Evolutionary conservation across 148 eudicot species (phyloP), one percentile per base, ranked within the genome.

Genomic region (Pharnaceum exiguum): DNA sequence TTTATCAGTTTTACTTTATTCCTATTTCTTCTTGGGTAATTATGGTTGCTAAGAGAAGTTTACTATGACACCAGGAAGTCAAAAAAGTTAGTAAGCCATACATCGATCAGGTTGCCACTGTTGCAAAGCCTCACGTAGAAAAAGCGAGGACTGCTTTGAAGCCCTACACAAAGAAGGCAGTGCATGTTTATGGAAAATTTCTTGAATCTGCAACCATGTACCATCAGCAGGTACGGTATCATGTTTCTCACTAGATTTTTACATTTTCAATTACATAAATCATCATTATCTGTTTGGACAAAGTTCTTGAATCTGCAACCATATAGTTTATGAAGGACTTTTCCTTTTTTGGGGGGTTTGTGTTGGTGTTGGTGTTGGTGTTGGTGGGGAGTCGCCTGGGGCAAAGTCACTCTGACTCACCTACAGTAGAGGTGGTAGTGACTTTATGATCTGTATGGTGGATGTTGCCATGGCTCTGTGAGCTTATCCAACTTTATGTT

Each of bases 121-220:
- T 72, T 39, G 76, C 97, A 51, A 86, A 72, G 71, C 97, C 97
- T 75, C 95, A 90, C 75, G 83, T 86, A 40, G 97, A 81, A 49
- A 86, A 83, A 75, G 81, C 79, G 18, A 74, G 65, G 40, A 71
- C 45, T 66, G 64, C 63, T 17, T 32, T 82, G 75, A 69, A 80
- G 67, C 97, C 97, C 4, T 80, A 87, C 57, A 76, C 89, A 40
- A 58, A 82, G 77, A 51, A 77, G 74, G 86, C 74, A 19, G 70
- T 82, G 62, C 84, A 58, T 59, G 80, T 71, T 46, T 90, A 68
- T 73, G 72, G 87, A 56, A 84, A 78, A 31, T 90, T 87, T 66
- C 85, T 84, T 31, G 85, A 84, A 65, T 78, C 87, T 26, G 93
- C 97, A 57, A 84, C 83, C 29, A 13, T 10, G 23, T 87, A 90